A percentile compares a stretch with the other conserved stretches of the same genome.
These are phyloP conservation scores for Phaseolus coccineus DNA, from an alignment of 331 rosid species.

Conservation along the genomic window DNA sequence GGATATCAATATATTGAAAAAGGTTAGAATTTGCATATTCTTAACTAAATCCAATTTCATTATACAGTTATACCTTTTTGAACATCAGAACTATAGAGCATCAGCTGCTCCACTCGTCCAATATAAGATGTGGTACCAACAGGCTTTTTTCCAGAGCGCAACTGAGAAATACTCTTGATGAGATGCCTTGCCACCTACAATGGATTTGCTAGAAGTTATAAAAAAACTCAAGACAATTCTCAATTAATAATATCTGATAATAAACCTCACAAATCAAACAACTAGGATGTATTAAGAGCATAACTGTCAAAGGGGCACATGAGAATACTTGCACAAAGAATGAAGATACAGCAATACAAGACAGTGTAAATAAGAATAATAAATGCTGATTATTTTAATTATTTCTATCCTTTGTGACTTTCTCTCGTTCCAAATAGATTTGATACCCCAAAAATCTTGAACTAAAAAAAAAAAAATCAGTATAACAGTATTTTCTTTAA, in stretches of 20 bases:
- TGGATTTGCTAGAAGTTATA: slow-evolving; percentile 35
- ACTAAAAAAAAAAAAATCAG: neutral
- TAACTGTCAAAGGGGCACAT: slow-evolving; percentile 11
- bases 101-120: slow-evolving; percentile 71
- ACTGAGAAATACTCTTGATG: slow-evolving; percentile 82
- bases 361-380: slow-evolving; percentile 9
- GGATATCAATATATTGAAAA: slow-evolving; percentile 32
- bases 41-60: slow-evolving; percentile 32
- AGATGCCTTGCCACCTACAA: slow-evolving; percentile 94
- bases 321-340: slow-evolving; percentile 28
- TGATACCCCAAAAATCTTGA: slow-evolving; percentile 11
- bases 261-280: slow-evolving; percentile 17
- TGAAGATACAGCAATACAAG: slow-evolving; percentile 20
- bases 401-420: slow-evolving; percentile 19
- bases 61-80: slow-evolving; percentile 65
- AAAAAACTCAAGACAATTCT: slow-evolving; percentile 35
- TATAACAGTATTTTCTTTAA: neutral
- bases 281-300: slow-evolving; percentile 17
- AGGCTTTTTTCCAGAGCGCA: slow-evolving; percentile 83
- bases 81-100: slow-evolving; percentile 65
- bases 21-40: slow-evolving; percentile 21
- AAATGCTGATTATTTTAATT: slow-evolving; percentile 18
- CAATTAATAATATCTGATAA: slow-evolving; percentile 24
- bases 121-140: slow-evolving; percentile 89
- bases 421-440: slow-evolving; percentile 30